Evolutionary conservation across 75 land plant genomes (phyloP), one percentile per base, ranked within the genome.

Genomic region (Sequoia sempervirens): DNA sequence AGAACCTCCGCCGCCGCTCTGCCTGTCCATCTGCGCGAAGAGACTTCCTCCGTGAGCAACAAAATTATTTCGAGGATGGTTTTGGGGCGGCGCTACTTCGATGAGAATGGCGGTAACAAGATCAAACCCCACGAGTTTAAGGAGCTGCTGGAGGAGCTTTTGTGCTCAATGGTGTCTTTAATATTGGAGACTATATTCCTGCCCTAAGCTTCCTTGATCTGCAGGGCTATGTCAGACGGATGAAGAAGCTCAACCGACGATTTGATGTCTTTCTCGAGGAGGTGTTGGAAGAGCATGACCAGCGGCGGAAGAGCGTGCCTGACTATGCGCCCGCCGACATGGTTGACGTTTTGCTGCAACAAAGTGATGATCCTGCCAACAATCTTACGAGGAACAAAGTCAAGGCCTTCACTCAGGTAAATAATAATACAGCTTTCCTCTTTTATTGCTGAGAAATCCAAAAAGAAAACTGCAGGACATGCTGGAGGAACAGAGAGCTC

Each of bases 311-410:
- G 66, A 80, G 68, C 20, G 83, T 50, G 61, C 69, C 75, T 37
- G 73, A 85, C 32, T 86, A 23, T 30, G 89, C 75, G 70, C 84
- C 84, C 15, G 84, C 82, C 69, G 93, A 92, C 45, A 92, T 89
- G 93, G 89, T 92, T 53, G 93, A 89, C 61, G 82, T 88, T 73
- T 81, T 92, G 30, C 81, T 89, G 82, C 82, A 88, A 79, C 84
- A 89, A 20, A 88, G 91, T n/a, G 41, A 40, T 40, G 41, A 40
- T 40, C 41, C 41, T 40, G 41, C 41, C 41, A 40, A 40, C 41
- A 40, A 40, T 1, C 41, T 40, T 40, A 40, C 41, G 1, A 40
- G 41, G 41, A 1, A 40, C 2, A 40, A 1, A 40, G 4, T 40
- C 41, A 40, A 40, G 41, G 41, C 41, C 41, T 40, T 40, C 41